Base-by-base conservation (phyloP, 2,329 filamentous ascomycete genomes). In the Penicillium sp. region DNA sequence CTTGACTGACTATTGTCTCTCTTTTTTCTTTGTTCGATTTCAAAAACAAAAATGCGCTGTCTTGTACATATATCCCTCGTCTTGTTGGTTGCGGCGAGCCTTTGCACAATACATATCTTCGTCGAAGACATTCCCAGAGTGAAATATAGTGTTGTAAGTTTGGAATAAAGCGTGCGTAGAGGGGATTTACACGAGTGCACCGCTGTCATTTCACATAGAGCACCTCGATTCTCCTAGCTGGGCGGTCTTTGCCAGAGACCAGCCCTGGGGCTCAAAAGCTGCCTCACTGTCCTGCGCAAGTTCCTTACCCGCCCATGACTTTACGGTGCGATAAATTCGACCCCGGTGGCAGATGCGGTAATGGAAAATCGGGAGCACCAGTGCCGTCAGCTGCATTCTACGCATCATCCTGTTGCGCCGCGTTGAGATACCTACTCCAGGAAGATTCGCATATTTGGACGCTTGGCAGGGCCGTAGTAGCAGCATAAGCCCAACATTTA, bases 61-160 rank as follows among this genome's bases (percentile, higher is more conserved):
- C 39, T 57, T 47, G 36, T 60, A 51, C 49, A 53, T 57, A 60
- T 33, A 54, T 14, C 9, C 35, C 10, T 37, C 49, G 9, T 54
- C 7, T 22, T 37, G 24, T 35, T 36, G 58, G 49, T 53, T 18
- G 33, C 35, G 27, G 46, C 19, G 55, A 55, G 56, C 39, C 37
- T 54, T 53, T 61, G 58, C 53, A 43, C 56, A 61, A 61, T 59
- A 59, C 56, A 57, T n/a, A 19, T 50, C 43, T 49, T 18, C 35
- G 16, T 35, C n/a, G 13, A 14, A 49, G n/a, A 33, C n/a, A 11
- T 18, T 31, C 4, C 6, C n/a, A 13, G 3, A 33, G 33, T 27
- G 22, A 9, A 44, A 1, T 43, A 22, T 13, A n/a, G 13, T 27
- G 4, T 10, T 5, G 13, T 24, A 9, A 44, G 11, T 19, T 43